A percentile compares a stretch with the other conserved stretches of the same genome.
These are phyloP conservation scores for Agaricus blazei DNA, from an alignment of 768 basidiomycete species.

Conservation along the genomic window DNA sequence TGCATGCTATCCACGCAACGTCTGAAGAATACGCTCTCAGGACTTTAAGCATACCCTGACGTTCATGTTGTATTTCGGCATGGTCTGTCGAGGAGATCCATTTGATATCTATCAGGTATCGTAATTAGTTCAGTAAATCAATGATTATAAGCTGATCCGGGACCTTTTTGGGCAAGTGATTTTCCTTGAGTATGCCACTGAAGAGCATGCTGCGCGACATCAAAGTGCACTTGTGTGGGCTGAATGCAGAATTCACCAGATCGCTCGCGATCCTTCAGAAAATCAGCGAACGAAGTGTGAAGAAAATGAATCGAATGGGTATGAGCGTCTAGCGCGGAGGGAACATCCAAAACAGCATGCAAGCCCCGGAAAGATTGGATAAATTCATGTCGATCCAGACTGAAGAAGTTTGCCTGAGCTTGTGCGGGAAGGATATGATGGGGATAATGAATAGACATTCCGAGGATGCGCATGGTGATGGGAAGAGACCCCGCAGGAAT, in stretches of 20 bases:
- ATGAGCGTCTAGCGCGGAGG: background rate
- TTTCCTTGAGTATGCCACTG: background rate
- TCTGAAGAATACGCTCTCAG: background rate
- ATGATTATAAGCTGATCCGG: background rate
- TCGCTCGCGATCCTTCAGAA: background rate
- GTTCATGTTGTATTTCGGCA: background rate
- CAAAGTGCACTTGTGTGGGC: background rate
- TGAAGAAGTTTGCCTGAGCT: background rate
- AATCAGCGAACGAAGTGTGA: background rate
- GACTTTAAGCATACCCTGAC: background rate
- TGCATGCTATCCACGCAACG: background rate
- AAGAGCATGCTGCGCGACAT: background rate
- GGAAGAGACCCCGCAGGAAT: background rate
- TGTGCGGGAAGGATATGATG: background rate
- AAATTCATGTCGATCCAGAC: background rate
- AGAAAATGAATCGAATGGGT: background rate
- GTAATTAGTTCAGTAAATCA: background rate
- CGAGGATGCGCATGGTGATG: constrained; percentile 4
- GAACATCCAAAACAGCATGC: background rate
- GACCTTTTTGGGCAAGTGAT: background rate
- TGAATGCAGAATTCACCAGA: background rate
- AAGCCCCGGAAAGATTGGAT: background rate
- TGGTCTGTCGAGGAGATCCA: background rate
- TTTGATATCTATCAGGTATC: background rate
- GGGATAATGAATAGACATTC: background rate